Percentiles rank a stretch among this genome's conserved stretches.
These are phyloP conservation scores for Arthrobotrys sinensis DNA, from an alignment of 2,329 filamentous ascomycete species.

Conservation along the genomic window DNA sequence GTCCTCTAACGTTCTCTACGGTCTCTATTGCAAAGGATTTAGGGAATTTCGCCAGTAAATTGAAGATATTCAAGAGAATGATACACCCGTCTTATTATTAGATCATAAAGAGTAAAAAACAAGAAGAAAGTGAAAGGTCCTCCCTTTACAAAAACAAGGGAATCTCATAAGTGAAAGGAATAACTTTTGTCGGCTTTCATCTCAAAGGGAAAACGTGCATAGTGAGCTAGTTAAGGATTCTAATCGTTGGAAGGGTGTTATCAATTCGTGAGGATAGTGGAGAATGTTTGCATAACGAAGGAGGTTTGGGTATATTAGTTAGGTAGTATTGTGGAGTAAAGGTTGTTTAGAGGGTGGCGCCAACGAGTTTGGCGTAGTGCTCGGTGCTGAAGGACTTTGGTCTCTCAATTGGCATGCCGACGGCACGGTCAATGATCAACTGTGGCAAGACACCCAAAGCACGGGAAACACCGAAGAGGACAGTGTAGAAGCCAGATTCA, in stretches of 20 bases:
- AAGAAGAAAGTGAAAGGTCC: slow-evolving; percentile 32
- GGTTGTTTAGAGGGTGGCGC: slow-evolving; percentile 81
- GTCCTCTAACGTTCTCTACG: no score
- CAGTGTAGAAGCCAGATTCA: slow-evolving; percentile 99
- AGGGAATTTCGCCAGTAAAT: not conserved
- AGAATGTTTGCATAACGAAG: not conserved
- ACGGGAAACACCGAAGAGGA: slow-evolving; percentile 98
- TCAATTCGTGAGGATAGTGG: slow-evolving; percentile 30
- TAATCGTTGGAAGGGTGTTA: slow-evolving; percentile 36
- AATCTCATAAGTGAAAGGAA: slow-evolving; percentile 27
- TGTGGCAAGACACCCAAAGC: slow-evolving; percentile 98
- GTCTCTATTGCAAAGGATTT: no score
- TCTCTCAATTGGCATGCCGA: slow-evolving; percentile 96
- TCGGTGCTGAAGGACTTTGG: slow-evolving; percentile 99
- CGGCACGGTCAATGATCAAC: slow-evolving; percentile 98
- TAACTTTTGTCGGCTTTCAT: slow-evolving; percentile 44
- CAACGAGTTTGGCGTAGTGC: slow-evolving; percentile 92
- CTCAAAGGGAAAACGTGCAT: slow-evolving; percentile 19
- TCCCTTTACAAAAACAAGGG: slow-evolving; percentile 23
- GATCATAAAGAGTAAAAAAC: slow-evolving; percentile 37
- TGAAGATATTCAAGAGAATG: slow-evolving; percentile 19
- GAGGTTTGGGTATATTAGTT: slow-evolving; percentile 18
- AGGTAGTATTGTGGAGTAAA: not conserved
- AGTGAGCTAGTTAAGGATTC: slow-evolving; percentile 27
- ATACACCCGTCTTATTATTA: slow-evolving; percentile 50